Evolutionary conservation across 2,329 filamentous ascomycete genomes (phyloP), one percentile per base, ranked within the genome.

Genomic region (Pseudocercospora fijiensis): DNA sequence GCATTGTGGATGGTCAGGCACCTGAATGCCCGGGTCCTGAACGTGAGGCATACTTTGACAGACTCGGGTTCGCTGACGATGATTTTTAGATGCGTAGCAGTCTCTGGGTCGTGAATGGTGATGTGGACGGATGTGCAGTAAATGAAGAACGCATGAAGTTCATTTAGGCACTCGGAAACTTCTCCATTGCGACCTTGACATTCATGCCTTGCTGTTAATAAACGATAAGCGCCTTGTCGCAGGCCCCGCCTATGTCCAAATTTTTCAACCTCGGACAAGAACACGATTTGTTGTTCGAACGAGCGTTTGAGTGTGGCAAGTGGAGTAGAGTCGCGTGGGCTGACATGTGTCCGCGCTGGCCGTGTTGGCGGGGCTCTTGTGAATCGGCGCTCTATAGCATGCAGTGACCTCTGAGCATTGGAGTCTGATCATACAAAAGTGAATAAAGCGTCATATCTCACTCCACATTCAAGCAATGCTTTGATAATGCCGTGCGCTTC

Each of bases 1-100:
- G 41, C 67, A 69, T 61, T 67, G 65, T 28, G 65, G 65, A 27
- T 60, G 64, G n/a, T 66, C 67, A 10, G 59, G 63, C 52, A 69
- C 67, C 18, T 61, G 37, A 51, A 66, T 60, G n/a, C 30, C 61
- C 4, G 58, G 60, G 41, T 69, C 63, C 18, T 65, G 60, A 18
- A 63, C 58, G 49, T 69, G 67, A 58, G 67, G 65, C 64, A 68
- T 68, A 5, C 24, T 57, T 26, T 6, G 24, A 24, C 6, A 2
- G 6, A 7, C 1, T 41, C 16, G n/a, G n/a, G n/a, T n/a, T 41
- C 37, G 13, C 16, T 8, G 5, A 41, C 18, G 16, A 41, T 41
- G 3, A 41, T 41, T 4, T 41, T 11, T 5, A 2, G 37, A 16
- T 41, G 13, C 13, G 1, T 41, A 18, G 16, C 7, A 41, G 37